A percentile compares a stretch with the other conserved stretches of the same genome.
phyloP scores from a whole-genome alignment of 1,139 yeast genomes.

The Pichia sp. region DNA sequence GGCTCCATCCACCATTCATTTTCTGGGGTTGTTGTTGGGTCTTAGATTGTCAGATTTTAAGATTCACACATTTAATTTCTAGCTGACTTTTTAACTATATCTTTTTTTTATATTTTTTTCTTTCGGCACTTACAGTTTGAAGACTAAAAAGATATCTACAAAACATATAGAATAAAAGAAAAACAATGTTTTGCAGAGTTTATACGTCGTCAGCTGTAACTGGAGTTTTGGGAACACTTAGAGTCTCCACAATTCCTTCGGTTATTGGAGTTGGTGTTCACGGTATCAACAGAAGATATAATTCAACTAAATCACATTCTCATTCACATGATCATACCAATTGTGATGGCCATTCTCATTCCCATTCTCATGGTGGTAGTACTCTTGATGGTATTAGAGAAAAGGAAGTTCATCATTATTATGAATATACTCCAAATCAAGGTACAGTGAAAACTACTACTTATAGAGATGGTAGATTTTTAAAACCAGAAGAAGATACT shows the following conservation, averaged over 20 bases:
- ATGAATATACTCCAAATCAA: constrained; percentile 10
- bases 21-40: no score
- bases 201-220: background rate
- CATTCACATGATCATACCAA: constrained; percentile 2
- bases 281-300: background rate
- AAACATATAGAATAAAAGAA: background rate
- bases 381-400: constrained; percentile 2
- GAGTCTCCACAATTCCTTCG: background rate
- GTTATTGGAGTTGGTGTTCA: background rate
- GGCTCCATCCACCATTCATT: no score
- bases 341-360: constrained; percentile 2
- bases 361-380: constrained; percentile 1
- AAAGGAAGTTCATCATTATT: constrained; percentile 13
- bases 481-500: constrained; percentile 8
- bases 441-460: constrained; percentile 11
- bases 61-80: no score
- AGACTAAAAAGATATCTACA: background rate
- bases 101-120: background rate
- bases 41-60: no score
- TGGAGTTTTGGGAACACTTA: background rate
- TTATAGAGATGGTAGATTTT: constrained; percentile 10
- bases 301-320: background rate
- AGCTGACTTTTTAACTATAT: no score
- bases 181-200: background rate
- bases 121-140: background rate